A percentile compares a stretch with the other conserved stretches of the same genome.
Evolutionary conservation across 768 basidiomycete species (phyloP).

Genomic region (Kwoniella pini): DNA sequence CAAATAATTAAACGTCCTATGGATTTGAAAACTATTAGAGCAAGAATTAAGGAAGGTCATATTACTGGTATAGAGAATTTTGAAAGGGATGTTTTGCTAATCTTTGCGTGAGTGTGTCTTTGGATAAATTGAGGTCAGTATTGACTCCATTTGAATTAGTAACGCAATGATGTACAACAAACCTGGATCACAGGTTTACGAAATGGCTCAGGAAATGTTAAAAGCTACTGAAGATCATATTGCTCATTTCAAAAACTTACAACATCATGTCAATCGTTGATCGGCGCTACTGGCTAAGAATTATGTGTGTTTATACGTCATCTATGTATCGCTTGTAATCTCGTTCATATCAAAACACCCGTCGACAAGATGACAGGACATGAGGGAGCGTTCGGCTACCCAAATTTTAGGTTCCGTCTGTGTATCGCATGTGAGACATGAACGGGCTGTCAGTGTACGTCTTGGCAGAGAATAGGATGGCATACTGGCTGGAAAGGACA

Average conservation of each 20-base stretch:
- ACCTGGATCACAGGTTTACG: slow-evolving; percentile 78
- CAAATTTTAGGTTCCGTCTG: no score
- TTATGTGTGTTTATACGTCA: no score
- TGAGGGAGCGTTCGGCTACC: no score
- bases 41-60: slow-evolving; percentile 76
- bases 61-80: slow-evolving; percentile 82
- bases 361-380: no score
- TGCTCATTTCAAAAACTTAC: slow-evolving; percentile 44
- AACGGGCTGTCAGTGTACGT: no score
- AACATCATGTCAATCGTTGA: slow-evolving; percentile 33
- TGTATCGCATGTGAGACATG: no score
- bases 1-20: slow-evolving; percentile 92
- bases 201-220: slow-evolving; percentile 87
- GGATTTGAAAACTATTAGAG: slow-evolving; percentile 90
- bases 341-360: no score
- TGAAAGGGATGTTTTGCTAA: slow-evolving; percentile 83
- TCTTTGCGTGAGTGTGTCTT: slow-evolving; percentile 66
- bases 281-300: no score
- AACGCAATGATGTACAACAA: slow-evolving; percentile 98
- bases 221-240: slow-evolving; percentile 49
- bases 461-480: no score
- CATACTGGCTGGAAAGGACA: no score
- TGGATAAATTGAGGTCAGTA: not conserved
- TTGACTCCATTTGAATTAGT: slow-evolving; percentile 17
- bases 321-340: no score